Evolutionary conservation across 352 stramenopile genomes (phyloP), one percentile per base, ranked within the genome.

Genomic region (Phytophthora gonapodyides): DNA sequence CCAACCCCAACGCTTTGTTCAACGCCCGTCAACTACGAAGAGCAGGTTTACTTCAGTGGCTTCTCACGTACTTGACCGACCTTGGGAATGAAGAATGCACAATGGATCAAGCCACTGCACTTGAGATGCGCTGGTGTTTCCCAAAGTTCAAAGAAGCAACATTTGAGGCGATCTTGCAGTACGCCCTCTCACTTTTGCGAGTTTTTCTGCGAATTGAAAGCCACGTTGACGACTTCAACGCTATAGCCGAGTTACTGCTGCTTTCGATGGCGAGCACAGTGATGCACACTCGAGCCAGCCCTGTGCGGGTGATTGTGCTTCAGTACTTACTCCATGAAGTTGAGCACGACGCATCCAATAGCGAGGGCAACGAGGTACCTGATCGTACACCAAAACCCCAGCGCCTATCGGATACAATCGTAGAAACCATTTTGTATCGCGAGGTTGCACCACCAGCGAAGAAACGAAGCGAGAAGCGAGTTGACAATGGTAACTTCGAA

Each of bases 1-100:
- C 61, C 6, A 94, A 94, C 49, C 78, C 81, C 2, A 94, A 94
- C 33, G 70, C 82, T 9, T 58, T 94, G 11, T 94, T 94, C 51
- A 94, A 94, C 50, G 81, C 74, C 1, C 75, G 84, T 2, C 84
- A 92, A 43, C 33, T 94, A 34, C 79, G 84, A 12, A 71, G 84
- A 43, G 61, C 72, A 4, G 68, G 71, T 1, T 43, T 94, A 2
- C 17, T 90, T 1, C 61, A 59, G 35, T 94, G 84, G 84, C 70
- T 87, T 11, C 46, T 92, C 5, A 43, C 69, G 15, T 89, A 84
- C 40, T 15, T 90, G 10, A 74, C 69, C 8, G 80, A 92, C 5
- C 27, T 92, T 10, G 77, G 78, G 24, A 83, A 73, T 24, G 50
- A 73, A 38, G 50, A 84, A 0, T 76, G 64, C 46, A 43, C 56